Evolutionary conservation across 495 filamentous ascomycete genomes (phyloP), one percentile per base, ranked within the genome.

Genomic region (Penicillium canescens): DNA sequence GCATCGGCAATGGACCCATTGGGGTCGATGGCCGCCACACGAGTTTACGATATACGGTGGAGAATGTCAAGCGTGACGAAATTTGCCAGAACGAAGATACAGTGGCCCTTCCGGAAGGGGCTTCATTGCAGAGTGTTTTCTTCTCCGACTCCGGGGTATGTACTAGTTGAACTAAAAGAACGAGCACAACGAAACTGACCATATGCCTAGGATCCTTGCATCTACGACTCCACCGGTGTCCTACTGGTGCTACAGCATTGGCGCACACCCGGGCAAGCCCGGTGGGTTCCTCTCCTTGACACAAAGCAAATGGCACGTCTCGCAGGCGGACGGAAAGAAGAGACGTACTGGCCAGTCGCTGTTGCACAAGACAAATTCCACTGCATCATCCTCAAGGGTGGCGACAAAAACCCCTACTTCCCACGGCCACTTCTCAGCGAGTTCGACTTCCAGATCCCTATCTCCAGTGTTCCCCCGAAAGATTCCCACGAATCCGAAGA

Each of bases 371-470:
- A 86, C 57, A 95, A 89, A 63, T 98, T 98, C 70, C 92, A 98
- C 75, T 98, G 95, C 72, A 96, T 98, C 70, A 98, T 98, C 59
- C 86, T 98, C 59, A 98, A 98, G 72, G 94, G 94, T 50, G 88
- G 86, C 11, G 95, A 98, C 62, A 80, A 87, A 63, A 84, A 97
- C 66, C 94, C 94, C 3, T 96, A 96, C 76, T 98, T 97, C 75
- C 94, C 94, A 1, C 86, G 91, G 5, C 92, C 94, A 0, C 73
- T 97, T 38, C 87, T 98, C 35, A 89, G 84, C 54, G 94, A 98
- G 70, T 98, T 98, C 62, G 91, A 93, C 37, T 96, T 98, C 74
- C 80, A 85, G 41, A 82, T 98, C 20, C 94, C 94, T 1, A 73
- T 96, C 37, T 83, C 85, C 6, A 82, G 80, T 3, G 71, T 74